phyloP scores from a whole-genome alignment of 495 filamentous ascomycete genomes.

The Lepraria neglecta region DNA sequence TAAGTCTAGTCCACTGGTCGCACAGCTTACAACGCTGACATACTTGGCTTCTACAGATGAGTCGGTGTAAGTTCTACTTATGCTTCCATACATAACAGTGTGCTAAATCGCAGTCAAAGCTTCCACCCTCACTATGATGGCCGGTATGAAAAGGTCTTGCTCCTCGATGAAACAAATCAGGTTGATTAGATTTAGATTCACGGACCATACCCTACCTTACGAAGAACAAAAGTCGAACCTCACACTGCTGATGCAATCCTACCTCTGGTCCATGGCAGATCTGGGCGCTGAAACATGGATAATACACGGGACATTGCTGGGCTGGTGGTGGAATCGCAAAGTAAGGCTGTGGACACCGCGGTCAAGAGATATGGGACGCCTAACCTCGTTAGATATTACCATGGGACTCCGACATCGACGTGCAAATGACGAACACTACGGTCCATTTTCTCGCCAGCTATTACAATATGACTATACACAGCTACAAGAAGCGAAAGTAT shows the following conservation, averaged over 20 bases:
- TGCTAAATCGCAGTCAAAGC: conserved; percentile 32
- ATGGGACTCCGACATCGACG: conserved; percentile 58
- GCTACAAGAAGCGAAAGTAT: conserved; percentile 47
- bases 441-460: conserved; percentile 52
- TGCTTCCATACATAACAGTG: background rate
- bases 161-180: background rate
- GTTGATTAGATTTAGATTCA: conserved; percentile 34
- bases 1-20: conserved; percentile 32
- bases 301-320: conserved; percentile 55
- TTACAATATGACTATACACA: conserved; percentile 59
- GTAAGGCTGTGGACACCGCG: conserved; percentile 23
- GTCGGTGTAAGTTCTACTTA: conserved; percentile 43
- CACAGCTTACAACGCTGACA: conserved; percentile 20
- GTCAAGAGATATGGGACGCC: background rate
- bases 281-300: conserved; percentile 57
- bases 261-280: conserved; percentile 49
- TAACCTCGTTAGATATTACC: conserved; percentile 45
- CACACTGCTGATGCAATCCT: conserved; percentile 48
- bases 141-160: conserved; percentile 37
- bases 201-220: conserved; percentile 40
- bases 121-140: conserved; percentile 60
- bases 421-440: conserved; percentile 51
- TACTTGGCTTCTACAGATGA: conserved; percentile 37
- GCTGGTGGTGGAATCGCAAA: conserved; percentile 60
- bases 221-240: conserved; percentile 44